These are phyloP conservation scores for Perkinsus olseni DNA, from an alignment of 169 alveolate genomes.

Conservation along the genomic window DNA sequence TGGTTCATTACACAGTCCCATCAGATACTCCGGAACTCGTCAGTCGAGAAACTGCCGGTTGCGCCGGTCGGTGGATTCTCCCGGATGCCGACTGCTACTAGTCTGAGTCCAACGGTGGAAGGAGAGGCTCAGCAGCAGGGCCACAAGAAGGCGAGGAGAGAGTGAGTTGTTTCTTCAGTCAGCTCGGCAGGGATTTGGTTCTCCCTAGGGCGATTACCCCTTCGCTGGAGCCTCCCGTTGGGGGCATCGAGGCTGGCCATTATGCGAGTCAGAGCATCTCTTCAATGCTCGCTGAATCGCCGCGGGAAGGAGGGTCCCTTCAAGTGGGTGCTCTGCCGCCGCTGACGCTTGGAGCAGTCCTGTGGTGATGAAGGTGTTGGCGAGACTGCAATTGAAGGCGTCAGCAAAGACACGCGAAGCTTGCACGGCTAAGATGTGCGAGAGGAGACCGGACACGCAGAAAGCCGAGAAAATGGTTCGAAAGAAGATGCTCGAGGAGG, in stretches of 20 bases:
- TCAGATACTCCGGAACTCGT: neutral
- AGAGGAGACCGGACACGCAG: neutral
- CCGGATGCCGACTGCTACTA: neutral
- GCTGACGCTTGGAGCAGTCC: neutral
- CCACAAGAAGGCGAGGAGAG: neutral
- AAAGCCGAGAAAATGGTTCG: neutral
- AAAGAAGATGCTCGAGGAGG: neutral
- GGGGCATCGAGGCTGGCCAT: neutral
- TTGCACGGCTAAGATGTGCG: neutral
- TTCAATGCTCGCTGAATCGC: neutral
- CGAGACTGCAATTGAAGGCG: neutral
- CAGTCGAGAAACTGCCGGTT: neutral
- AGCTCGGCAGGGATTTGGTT: neutral
- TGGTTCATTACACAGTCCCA: neutral
- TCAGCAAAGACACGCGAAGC: neutral
- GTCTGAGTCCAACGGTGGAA: neutral
- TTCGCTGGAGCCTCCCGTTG: no score
- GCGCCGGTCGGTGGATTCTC: neutral
- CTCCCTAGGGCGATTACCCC: no score
- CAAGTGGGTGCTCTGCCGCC: neutral
- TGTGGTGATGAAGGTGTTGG: neutral
- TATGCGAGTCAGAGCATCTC: neutral
- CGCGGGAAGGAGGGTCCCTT: neutral
- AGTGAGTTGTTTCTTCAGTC: neutral
- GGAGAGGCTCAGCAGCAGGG: neutral